Conservation (phyloP, 805 yeast species). For the Cyberlindnera nakhonratchasimensis region DNA sequence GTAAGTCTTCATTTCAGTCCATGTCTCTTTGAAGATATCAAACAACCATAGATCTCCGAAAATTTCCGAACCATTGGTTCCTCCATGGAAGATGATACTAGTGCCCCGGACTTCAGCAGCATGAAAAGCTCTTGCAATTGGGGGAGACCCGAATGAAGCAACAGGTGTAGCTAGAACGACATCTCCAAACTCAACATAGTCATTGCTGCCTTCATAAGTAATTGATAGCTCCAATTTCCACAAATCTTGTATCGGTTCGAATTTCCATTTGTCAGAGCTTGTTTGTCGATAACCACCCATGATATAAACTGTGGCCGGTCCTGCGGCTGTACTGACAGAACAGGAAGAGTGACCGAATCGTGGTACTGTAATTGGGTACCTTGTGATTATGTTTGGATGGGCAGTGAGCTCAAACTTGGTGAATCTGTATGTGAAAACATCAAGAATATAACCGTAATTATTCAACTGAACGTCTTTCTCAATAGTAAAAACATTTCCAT, state of each 20-base stretch:
- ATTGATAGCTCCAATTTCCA: constrained; percentile 41
- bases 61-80: constrained; percentile 32
- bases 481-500: constrained; percentile 29
- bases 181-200: constrained; percentile 34
- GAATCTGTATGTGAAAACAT: constrained; percentile 46
- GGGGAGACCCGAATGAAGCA: constrained; percentile 11
- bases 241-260: constrained; percentile 36
- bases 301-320: constrained; percentile 37
- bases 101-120: constrained; percentile 28
- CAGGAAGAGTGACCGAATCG: constrained; percentile 39
- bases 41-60: constrained; percentile 51
- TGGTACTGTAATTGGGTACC: constrained; percentile 32
- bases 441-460: constrained; percentile 56
- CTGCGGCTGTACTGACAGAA: constrained; percentile 18
- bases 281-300: constrained; percentile 47
- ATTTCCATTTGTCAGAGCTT: constrained; percentile 25
- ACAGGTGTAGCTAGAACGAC: constrained; percentile 33
- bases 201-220: constrained; percentile 32
- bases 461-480: constrained; percentile 46
- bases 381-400: constrained; percentile 30
- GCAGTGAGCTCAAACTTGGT: constrained; percentile 39
- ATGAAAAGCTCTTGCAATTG: constrained; percentile 34
- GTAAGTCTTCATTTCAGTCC: constrained; percentile 33
- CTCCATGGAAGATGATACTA: constrained; percentile 32
- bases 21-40: constrained; percentile 39